Base-by-base conservation (phyloP, 1,284 basidiomycete genomes). In the Trichosporon sp. region DNA sequence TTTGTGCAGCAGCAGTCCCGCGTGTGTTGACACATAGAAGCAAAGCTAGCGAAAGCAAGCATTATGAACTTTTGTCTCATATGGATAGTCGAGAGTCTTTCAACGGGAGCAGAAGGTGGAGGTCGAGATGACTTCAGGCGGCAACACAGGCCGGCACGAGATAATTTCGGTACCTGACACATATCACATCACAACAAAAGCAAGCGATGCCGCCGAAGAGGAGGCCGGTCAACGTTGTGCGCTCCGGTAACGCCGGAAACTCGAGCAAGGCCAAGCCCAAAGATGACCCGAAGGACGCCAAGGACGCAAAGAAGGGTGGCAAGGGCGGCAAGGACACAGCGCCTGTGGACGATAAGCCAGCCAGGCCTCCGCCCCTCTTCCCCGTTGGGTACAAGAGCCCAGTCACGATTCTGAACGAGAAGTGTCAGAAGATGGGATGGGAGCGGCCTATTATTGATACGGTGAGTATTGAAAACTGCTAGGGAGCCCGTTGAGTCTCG, bases 361-460 rank as follows among this genome's bases (percentile, higher is more conserved):
- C 79, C 3, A 73, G 81, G 14, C 84, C 84, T 7, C 82, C 84
- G 7, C 84, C 90, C 0, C 85, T 94, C 32, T 94, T 95, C 78
- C 92, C 92, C 51, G 85, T 89, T 12, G 92, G 92, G 14, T 94
- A 88, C 76, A 95, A 95, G 84, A 90, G 88, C 69, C 93, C 93
- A 2, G 79, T 92, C 59, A 90, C 87, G 76, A 80, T 93, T 16
- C 86, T 95, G 31, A 87, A 92, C 70, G 92, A 94, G 85, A 90
- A 92, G 80, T 94, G 93, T 77, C 92, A 93, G 78, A 93, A 93
- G 82, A 87, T 88, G 71, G 91, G 91, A 0, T 96, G 92, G 93
- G 91, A 93, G 71, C 90, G 91, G 73, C 90, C 93, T 1, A 80
- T 84, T 8, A 87, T 94, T 21, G 90, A 92, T 71, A 89, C 91